Base-by-base conservation (phyloP, 306 rosid species). In the Fagus crenata region DNA sequence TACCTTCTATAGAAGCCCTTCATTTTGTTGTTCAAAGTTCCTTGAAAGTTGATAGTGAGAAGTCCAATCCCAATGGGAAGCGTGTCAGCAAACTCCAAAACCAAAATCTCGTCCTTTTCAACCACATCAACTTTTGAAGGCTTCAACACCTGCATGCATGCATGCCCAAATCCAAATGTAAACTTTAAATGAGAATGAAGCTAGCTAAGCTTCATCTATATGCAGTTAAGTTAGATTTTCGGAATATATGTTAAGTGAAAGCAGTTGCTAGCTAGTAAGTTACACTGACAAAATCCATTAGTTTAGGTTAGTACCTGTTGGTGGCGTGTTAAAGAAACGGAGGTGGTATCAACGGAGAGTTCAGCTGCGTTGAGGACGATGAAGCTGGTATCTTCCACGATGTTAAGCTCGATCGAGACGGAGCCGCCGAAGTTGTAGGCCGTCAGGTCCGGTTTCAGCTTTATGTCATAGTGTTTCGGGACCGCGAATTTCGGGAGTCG, bases 1-100 rank as follows among this genome's bases (percentile, higher is more conserved):
- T 84, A 87, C 98, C 97, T 92, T 85, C 89, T 82, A 81, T 87
- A 95, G 75, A 95, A 92, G 2, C 98, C 98, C 86, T 92, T 95
- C 97, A 90, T 90, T 73, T 78, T 83, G 84, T 95, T 97, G 73
- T 89, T 95, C 88, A 95, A 83, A 71, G 53, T 83, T 81, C 98
- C 98, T 60, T 92, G 84, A 82, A 92, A 95, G 49, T 22, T 72
- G 84, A 92, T 88, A 36, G 77, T 43, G 80, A 95, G 80, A 15
- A 89, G 82, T 76, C 97, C 98, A 6, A 68, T 63, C 64, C 97
- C 98, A 71, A 73, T 37, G 5, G 89, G 96, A 39, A 95, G 71
- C 0, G 68, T 42, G 80, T 90, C 91, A 0, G 89, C 73, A 49
- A 95, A 92, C 90, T 87, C 97, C 92, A 95, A 77, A 9, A 92